Base-by-base conservation (phyloP, 2,329 filamentous ascomycete genomes). In the Aspergillus oerlinghausenensis region DNA sequence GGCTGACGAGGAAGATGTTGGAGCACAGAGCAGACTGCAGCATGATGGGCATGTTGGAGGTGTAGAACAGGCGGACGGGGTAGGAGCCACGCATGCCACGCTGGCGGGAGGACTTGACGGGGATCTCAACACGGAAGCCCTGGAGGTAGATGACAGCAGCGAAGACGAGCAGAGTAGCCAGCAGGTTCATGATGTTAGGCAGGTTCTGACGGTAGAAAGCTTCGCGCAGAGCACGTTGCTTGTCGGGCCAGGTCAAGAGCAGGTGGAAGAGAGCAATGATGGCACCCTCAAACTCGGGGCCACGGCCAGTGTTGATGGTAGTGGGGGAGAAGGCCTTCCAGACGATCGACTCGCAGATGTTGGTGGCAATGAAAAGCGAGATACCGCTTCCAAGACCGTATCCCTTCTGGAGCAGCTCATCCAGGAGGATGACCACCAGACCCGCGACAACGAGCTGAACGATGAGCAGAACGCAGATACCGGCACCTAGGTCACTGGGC, bases 11-110 rank as follows among this genome's bases (percentile, higher is more conserved):
- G 87, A 99, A 99, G 79, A 99, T 86, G 84, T 99, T 99, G 84
- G 93, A 97, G 66, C 91, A 96, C 67, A 99, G 86, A 67, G 94
- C 94, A 50, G 93, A 97, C 83, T 99, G 95, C 76, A 99, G 85
- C 94, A 99, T 99, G 80, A 99, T 99, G 74, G 94, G 94, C 95
- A 99, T 99, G 88, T 99, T 99, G 77, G 92, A 97, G 74, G 94
- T 99, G 83, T 99, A 99, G 87, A 99, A 99, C 59, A 99, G 90
- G 73, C 95, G 93, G 77, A 99, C 87, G 70, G 94, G 94, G 85
- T 97, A 99, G 43, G 92, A 96, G 72, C 93, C 95, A 71, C 94
- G 93, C 75, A 96, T 94, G 78, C 94, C 94, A 84, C 94, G 92
- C 85, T 99, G 94, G 80, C 94, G 92, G 69, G 92, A 93, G 59